phyloP scores from a whole-genome alignment of 352 stramenopile genomes.

The Thalassiosira exigua region DNA sequence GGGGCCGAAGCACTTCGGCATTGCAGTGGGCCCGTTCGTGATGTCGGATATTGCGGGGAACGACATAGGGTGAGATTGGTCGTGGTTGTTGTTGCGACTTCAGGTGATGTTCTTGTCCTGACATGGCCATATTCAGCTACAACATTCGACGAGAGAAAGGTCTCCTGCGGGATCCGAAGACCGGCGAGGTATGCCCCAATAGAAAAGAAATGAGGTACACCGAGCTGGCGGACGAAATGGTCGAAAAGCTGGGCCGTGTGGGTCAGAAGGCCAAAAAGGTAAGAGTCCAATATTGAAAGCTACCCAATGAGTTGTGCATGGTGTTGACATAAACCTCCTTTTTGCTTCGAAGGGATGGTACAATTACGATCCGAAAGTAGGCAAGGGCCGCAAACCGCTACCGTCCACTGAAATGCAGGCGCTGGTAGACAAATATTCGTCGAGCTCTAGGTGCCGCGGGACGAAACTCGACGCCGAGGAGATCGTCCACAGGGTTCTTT shows the following conservation, averaged over 20 bases:
- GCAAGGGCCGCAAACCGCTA: slow-evolving; percentile 79
- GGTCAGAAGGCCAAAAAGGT: slow-evolving; percentile 84
- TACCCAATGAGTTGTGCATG: too few relatives aligned
- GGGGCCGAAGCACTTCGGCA: slow-evolving; percentile 62
- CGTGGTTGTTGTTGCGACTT: slow-evolving; percentile 6
- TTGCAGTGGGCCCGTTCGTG: slow-evolving; percentile 84
- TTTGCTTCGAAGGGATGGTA: slow-evolving; percentile 75
- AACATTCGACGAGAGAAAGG: slow-evolving; percentile 83
- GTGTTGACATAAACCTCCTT: slow-evolving; percentile 1
- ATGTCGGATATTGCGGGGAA: slow-evolving; percentile 89
- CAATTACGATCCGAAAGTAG: slow-evolving; percentile 80
- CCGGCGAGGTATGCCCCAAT: slow-evolving; percentile 50
- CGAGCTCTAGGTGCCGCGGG: slow-evolving; percentile 30
- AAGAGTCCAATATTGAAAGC: too few relatives aligned
- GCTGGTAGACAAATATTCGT: slow-evolving; percentile 75
- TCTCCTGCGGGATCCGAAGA: slow-evolving; percentile 62
- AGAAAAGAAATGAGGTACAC: slow-evolving; percentile 72
- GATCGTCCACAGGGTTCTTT: slow-evolving; percentile 76
- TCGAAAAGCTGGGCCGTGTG: slow-evolving; percentile 76
- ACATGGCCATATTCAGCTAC: slow-evolving; percentile 55
- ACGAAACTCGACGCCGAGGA: slow-evolving; percentile 64
- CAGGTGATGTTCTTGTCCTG: background rate
- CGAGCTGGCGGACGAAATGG: slow-evolving; percentile 82
- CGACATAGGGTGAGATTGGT: slow-evolving; percentile 83
- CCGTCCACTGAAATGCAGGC: slow-evolving; percentile 76